Percentiles rank a stretch among this genome's conserved stretches.
phyloP scores from a whole-genome alignment of 495 filamentous ascomycete species.

The Aspergillus funiculosus region DNA sequence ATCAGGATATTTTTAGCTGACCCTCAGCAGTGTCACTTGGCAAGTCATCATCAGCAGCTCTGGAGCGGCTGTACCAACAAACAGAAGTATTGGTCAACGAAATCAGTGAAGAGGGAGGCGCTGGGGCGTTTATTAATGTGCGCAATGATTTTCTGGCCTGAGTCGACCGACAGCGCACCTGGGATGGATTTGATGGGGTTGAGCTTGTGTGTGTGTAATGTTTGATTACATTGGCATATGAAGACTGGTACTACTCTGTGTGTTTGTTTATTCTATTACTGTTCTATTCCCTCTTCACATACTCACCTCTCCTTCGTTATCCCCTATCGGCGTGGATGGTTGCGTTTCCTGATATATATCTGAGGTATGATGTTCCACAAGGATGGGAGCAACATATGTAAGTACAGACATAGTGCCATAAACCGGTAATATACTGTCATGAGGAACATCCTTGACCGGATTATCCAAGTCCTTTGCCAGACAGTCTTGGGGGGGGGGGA shows the following conservation, averaged over 20 bases:
- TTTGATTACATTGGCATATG: slow-evolving; percentile 5
- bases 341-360: neutral
- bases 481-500: neutral
- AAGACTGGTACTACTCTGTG: slow-evolving; percentile 9
- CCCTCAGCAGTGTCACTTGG: slow-evolving; percentile 70
- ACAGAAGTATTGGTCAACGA: slow-evolving; percentile 80
- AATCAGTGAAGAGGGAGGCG: slow-evolving; percentile 73
- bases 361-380: neutral
- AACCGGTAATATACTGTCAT: neutral
- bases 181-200: slow-evolving; percentile 9
- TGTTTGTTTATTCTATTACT: slow-evolving; percentile 1
- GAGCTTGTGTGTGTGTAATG: neutral
- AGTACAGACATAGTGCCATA: neutral
- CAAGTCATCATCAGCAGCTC: slow-evolving; percentile 77
- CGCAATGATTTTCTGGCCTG: slow-evolving; percentile 54
- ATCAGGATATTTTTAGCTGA: slow-evolving; percentile 20
- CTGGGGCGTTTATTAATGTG: slow-evolving; percentile 84
- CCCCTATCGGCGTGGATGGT: neutral
- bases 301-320: neutral
- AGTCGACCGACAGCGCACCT: slow-evolving; percentile 9
- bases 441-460: too few relatives aligned
- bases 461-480: too few relatives aligned
- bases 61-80: slow-evolving; percentile 84
- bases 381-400: neutral
- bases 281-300: neutral